Conservation (phyloP, 495 filamentous ascomycete genomes). For the Niebla homalea region DNA sequence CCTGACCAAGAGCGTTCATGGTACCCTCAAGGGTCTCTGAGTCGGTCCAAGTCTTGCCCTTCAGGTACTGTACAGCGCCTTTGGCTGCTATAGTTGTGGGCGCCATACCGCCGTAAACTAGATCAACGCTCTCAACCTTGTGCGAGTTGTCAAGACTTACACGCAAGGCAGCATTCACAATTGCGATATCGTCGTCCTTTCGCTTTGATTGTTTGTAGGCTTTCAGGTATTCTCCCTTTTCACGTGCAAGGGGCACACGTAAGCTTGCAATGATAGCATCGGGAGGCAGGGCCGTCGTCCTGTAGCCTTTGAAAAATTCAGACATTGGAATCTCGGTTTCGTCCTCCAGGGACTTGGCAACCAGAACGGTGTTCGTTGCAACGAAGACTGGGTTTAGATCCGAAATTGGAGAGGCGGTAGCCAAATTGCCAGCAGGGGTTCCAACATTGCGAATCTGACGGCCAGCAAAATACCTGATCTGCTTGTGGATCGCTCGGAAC, state of each 20-base stretch:
- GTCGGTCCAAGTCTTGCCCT: slow-evolving; percentile 68
- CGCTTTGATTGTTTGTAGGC: slow-evolving; percentile 93
- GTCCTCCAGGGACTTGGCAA: slow-evolving; percentile 58
- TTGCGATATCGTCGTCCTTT: slow-evolving; percentile 95
- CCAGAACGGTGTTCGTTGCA: slow-evolving; percentile 65
- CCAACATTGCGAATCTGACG: slow-evolving; percentile 94
- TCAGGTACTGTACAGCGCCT: slow-evolving; percentile 53
- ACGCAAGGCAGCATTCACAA: slow-evolving; percentile 74
- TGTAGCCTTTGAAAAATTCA: slow-evolving; percentile 84
- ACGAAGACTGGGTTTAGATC: slow-evolving; percentile 93
- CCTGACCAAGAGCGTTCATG: slow-evolving; percentile 74
- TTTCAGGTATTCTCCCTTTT: slow-evolving; percentile 55
- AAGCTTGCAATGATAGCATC: slow-evolving; percentile 78
- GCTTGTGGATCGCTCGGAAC: slow-evolving; percentile 37
- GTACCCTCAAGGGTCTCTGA: slow-evolving; percentile 70
- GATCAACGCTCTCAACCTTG: slow-evolving; percentile 52
- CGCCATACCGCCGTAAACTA: slow-evolving; percentile 89
- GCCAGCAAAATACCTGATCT: slow-evolving; percentile 76
- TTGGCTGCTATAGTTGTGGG: slow-evolving; percentile 73
- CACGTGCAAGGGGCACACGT: slow-evolving; percentile 60
- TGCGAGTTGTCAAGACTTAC: slow-evolving; percentile 52
- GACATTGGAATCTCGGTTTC: slow-evolving; percentile 80
- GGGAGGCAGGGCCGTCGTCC: slow-evolving; percentile 65
- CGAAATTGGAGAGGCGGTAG: slow-evolving; percentile 90
- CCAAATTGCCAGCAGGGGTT: slow-evolving; percentile 88